Evolutionary conservation across 192 early-diverging fungal genomes (phyloP), one percentile per base, ranked within the genome.

Genomic region (Pilobolus umbonatus): DNA sequence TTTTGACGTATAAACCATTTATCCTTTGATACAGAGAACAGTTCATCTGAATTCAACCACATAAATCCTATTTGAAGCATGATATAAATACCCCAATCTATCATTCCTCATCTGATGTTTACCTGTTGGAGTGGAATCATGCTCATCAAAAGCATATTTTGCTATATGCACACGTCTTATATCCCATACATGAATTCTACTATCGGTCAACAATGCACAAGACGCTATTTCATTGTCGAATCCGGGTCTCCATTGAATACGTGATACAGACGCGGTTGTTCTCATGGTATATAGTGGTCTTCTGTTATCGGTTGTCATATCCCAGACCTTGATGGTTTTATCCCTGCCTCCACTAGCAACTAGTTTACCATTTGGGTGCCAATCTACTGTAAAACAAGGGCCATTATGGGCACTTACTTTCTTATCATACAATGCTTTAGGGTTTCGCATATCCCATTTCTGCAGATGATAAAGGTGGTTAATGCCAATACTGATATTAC

Each of bases 291-390:
- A 74, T 9, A 78, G 58, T 29, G 88, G 78, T 21, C 77, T 63
- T 28, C 82, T 36, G n/a, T 62, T 73, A n/a, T 86, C 84, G 5
- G 79, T 65, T 15, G 70, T 82, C 64, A 82, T 80, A 47, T 89
- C 86, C 85, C 85, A 89, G 15, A 88, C 75, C 80, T 92, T 89
- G 62, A 93, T 89, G 2, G 76, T 79, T 43, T 78, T 80, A 60
- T 93, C 91, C 1, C 88, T 60, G 0, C 91, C 91, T 9, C 90
- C 88, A 40, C 77, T 89, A 0, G 89, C 91, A n/a, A 91, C 62
- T 19, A 73, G 72, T 22, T 71, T 61, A 0, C 91, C 91, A 28
- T 69, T 76, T n/a, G 82, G 73, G 67, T 89, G 79, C 76, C 85
- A 93, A 50, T 93, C 91, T 1, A 93, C 68, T 0, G 87, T 79